phyloP scores from a whole-genome alignment of 2,329 filamentous ascomycete species.

The Rutstroemia sp. region DNA sequence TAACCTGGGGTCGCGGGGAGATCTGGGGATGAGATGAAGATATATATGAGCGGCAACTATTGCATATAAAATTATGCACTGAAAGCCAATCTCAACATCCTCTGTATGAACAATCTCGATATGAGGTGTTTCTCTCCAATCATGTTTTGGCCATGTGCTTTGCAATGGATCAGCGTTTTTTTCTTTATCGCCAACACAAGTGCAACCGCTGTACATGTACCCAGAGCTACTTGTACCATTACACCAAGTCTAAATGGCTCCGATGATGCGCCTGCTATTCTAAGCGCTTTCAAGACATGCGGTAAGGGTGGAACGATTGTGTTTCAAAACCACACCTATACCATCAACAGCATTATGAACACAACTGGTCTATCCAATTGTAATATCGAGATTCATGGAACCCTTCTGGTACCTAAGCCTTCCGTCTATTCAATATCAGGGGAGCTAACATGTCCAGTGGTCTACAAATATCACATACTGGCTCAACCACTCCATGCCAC shows the following conservation, averaged over 20 bases:
- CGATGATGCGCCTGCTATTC: conserved; percentile 31
- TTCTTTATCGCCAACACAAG: too few species aligned
- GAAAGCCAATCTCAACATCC: too few species aligned
- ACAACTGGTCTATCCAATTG: conserved; percentile 35
- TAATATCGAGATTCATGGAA: conserved; percentile 44
- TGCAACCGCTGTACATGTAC: background rate
- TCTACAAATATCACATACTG: conserved; percentile 9
- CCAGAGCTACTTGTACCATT: background rate
- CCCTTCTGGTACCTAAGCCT: conserved; percentile 34
- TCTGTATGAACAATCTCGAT: too few species aligned
- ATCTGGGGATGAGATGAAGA: too few species aligned
- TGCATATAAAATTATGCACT: too few species aligned
- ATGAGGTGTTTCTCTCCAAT: too few species aligned
- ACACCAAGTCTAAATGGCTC: background rate
- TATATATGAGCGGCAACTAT: too few species aligned
- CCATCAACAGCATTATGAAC: conserved; percentile 39
- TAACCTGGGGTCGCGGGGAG: too few species aligned
- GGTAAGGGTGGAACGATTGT: conserved; percentile 34
- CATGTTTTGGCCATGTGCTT: too few species aligned
- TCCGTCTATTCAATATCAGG: conserved; percentile 29
- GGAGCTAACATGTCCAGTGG: background rate
- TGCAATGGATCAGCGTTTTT: too few species aligned
- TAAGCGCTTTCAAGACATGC: conserved; percentile 35
- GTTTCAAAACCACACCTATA: conserved; percentile 37
- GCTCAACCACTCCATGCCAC: conserved; percentile 10